Evolutionary conservation across 2,329 filamentous ascomycete genomes (phyloP), one percentile per base, ranked within the genome.

Genomic region (Stachybotrys echinatus): DNA sequence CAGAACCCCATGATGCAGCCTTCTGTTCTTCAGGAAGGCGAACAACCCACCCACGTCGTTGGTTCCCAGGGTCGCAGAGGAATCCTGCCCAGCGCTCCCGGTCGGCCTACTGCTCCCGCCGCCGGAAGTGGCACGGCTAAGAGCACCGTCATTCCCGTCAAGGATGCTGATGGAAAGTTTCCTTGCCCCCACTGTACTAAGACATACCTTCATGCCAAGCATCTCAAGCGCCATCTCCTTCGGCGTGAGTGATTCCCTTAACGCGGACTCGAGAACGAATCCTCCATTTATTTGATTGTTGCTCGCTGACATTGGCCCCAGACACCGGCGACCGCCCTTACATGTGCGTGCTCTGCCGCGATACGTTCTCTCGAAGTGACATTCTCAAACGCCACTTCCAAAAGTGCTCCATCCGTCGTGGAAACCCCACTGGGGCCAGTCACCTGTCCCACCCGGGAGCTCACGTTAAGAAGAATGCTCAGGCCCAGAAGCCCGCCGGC

Each of bases 361-460:
- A 97, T 71, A 97, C 92, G 31, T 99, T 99, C 73, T 96, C 90
- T 45, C 87, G 94, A 68, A 96, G 91, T 78, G 94, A 99, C 67
- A 97, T 99, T 58, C 76, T 99, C 63, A 99, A 99, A 79, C 89
- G 94, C 57, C 94, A 99, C 74, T 99, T 97, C 74, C 92, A 96
- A 71, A 99, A 99, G 77, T 99, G 94, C 75, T 96, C 94, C 38
- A 90, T 96, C 57, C 86, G 94, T 62, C 87, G 94, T 66, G 94
- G 94, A 51, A 97, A 97, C 72, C 92, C 94, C 49, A 96, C 91
- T 17, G 92, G 92, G 60, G 90, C 90, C 55, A 96, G 89, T 65
- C 94, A 99, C 74, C 73, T 99, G 70, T 95, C 92, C 59, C 91
- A 96, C 72, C 89, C 91, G 34, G 88, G 92, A 70, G 88, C 89